Evolutionary conservation across 257 asterid species (phyloP).

Genomic region (Solanum etuberosum): DNA sequence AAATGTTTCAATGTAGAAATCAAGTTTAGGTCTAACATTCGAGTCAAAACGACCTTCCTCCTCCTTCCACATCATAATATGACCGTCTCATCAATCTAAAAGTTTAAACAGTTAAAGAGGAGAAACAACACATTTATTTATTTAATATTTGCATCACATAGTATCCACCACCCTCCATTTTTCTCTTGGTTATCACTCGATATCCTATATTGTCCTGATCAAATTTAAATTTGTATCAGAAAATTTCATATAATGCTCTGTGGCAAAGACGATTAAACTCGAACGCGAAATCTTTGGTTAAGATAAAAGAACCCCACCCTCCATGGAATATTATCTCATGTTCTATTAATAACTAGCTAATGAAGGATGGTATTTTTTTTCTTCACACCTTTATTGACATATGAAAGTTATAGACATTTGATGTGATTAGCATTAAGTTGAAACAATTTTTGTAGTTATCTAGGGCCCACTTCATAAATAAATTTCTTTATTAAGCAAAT

Average conservation of each 20-base stretch:
- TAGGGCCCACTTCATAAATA: not conserved
- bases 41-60: not conserved
- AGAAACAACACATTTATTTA: not conserved
- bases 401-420: not conserved
- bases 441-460: not conserved
- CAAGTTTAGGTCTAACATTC: not conserved
- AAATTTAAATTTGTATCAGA: not conserved
- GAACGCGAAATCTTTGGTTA: not conserved
- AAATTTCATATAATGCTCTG: not conserved
- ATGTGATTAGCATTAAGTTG: not conserved
- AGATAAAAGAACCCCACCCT: not conserved
- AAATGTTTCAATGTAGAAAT: not conserved
- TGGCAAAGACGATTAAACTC: not conserved
- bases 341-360: not conserved
- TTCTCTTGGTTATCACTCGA: not conserved
- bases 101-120: not conserved
- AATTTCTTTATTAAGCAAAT: not conserved
- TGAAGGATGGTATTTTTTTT: not conserved
- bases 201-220: not conserved
- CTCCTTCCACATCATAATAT: not conserved
- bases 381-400: not conserved
- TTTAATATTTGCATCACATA: not conserved
- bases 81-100: not conserved
- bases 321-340: not conserved
- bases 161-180: no score